Base-by-base conservation (phyloP, 257 asterid genomes). In the Paulownia fortunei region DNA sequence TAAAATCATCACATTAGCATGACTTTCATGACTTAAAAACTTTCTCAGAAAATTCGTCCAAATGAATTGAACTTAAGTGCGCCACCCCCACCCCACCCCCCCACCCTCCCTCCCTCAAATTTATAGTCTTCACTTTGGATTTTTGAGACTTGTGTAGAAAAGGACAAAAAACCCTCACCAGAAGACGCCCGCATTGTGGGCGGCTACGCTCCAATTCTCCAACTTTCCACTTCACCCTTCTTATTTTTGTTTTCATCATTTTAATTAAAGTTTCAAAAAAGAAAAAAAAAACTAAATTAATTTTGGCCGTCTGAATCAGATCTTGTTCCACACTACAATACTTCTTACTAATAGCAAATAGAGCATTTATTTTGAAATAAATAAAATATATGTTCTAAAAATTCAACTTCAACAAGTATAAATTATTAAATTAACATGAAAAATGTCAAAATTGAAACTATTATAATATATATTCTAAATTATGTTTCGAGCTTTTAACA, bases 11-110 rank as follows among this genome's bases (percentile, higher is more conserved):
- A 60, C 66, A 42, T 69, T 81, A 81, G 77, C 67, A 41, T n/a
- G 55, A 59, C 68, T 56, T 73, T 65, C 41, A 47, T 46, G 76
- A 77, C 6, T 70, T 39, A 3, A 18, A 5, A 51, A 32, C 2
- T 65, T 16, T 51, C 36, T 5, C 56, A 11, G 15, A 46, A 41
- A 58, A 32, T 18, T 13, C 9, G 84, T 75, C 86, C 61, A 83
- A 21, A 55, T 83, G 76, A 83, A 70, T 15, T 75, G 86, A 62
- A 83, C 76, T 73, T 0, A 44, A 19, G 18, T 42, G 10, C 11
- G 49, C 49, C 49, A n/a, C 58, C 8, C 0, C 24, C 23, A 47
- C 19, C 12, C n/a, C n/a, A n/a, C n/a, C n/a, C n/a, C n/a, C n/a
- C n/a, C n/a, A n/a, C n/a, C n/a, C n/a, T n/a, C n/a, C n/a, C n/a